These are phyloP conservation scores for Papiliotrema flavescens DNA, from an alignment of 1,284 basidiomycete genomes.

Conservation along the genomic window DNA sequence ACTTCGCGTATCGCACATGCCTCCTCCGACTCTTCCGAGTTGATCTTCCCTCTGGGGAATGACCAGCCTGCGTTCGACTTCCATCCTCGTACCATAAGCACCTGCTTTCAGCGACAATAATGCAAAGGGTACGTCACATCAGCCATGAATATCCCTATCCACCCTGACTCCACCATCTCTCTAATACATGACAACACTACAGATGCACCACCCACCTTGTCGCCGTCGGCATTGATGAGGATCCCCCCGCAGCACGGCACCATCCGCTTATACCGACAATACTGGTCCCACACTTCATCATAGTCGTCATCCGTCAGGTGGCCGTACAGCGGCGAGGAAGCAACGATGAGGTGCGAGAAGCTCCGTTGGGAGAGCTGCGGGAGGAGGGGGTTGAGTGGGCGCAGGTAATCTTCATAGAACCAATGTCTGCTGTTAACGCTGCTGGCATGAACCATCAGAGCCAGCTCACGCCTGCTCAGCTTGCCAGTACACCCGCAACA, in stretches of 20 bases:
- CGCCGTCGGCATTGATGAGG: slow-evolving; percentile 84
- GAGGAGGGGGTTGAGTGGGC: slow-evolving; percentile 80
- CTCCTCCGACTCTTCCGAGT: slow-evolving; percentile 78
- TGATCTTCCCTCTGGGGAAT: slow-evolving; percentile 99
- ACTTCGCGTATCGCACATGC: slow-evolving; percentile 89
- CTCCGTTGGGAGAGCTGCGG: slow-evolving; percentile 84
- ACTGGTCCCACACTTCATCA: slow-evolving; percentile 48
- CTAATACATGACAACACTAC: no score
- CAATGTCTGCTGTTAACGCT: slow-evolving; percentile 67
- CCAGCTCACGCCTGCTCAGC: slow-evolving; percentile 98
- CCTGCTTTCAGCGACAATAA: neutral
- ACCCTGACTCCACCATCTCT: no score
- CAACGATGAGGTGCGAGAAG: slow-evolving; percentile 91
- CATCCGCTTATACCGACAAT: slow-evolving; percentile 87
- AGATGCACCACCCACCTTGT: slow-evolving; percentile 64
- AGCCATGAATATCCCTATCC: neutral
- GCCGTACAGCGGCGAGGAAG: slow-evolving; percentile 35
- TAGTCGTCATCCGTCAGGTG: slow-evolving; percentile 31
- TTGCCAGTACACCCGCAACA: slow-evolving; percentile 96
- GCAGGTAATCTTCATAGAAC: slow-evolving; percentile 99
- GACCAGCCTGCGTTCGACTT: slow-evolving; percentile 95
- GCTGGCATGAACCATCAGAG: neutral
- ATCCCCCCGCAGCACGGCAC: slow-evolving; percentile 99
- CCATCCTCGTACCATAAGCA: slow-evolving; percentile 92
- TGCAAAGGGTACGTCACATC: neutral